Conservation (phyloP, 1,139 yeast species). For the Yamadazyma songkhlaensis region DNA sequence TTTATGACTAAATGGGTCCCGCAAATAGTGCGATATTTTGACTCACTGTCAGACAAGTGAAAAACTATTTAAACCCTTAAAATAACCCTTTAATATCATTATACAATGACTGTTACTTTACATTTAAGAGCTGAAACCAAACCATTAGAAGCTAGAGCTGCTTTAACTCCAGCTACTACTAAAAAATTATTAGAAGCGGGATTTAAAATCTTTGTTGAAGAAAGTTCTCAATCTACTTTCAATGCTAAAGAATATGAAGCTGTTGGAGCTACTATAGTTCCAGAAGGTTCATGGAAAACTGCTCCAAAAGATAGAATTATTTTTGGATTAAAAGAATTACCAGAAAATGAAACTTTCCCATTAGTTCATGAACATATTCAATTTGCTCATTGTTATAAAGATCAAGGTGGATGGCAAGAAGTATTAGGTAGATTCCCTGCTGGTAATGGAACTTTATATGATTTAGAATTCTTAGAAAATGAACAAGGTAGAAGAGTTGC, state of each 20-base stretch:
- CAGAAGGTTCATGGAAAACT: slow-evolving; percentile 85
- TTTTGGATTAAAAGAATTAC: slow-evolving; percentile 91
- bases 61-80: not conserved
- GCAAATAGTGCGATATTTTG: not conserved
- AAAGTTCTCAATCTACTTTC: slow-evolving; percentile 81
- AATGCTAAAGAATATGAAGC: slow-evolving; percentile 67
- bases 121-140: slow-evolving; percentile 95
- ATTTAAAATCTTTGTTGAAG: slow-evolving; percentile 82
- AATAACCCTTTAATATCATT: not conserved
- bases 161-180: slow-evolving; percentile 88
- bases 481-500: slow-evolving; percentile 98
- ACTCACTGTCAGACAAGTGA: not conserved
- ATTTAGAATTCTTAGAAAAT: slow-evolving; percentile 89
- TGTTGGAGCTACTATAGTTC: slow-evolving; percentile 86
- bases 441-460: slow-evolving; percentile 89
- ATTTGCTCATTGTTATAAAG: slow-evolving; percentile 97
- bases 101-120: slow-evolving; percentile 44
- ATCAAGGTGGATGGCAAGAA: slow-evolving; percentile 96
- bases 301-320: slow-evolving; percentile 92
- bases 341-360: slow-evolving; percentile 88
- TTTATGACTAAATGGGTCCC: slow-evolving; percentile 4
- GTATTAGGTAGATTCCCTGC: slow-evolving; percentile 85
- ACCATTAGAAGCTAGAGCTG: slow-evolving; percentile 97
- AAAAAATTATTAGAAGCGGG: slow-evolving; percentile 85
- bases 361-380: slow-evolving; percentile 93